These are phyloP conservation scores for Nemania sp. DNA, from an alignment of 2,329 filamentous ascomycete species.

Conservation along the genomic window DNA sequence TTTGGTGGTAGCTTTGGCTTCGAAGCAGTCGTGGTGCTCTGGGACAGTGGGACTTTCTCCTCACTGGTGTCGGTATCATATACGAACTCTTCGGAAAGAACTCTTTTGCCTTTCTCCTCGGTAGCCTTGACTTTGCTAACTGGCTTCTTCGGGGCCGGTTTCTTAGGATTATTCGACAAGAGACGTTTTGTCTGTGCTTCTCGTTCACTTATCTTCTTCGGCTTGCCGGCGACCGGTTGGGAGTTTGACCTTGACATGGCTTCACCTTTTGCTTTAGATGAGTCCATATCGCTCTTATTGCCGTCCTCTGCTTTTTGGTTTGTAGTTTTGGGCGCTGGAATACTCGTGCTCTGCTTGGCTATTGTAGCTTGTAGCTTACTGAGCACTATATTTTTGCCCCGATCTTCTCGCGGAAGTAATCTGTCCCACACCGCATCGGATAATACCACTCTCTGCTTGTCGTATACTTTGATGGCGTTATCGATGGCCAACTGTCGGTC, in stretches of 20 bases:
- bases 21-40: constrained; percentile 48
- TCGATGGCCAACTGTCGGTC: constrained; percentile 71
- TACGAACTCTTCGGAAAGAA: constrained; percentile 68
- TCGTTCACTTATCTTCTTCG: constrained; percentile 68
- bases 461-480: constrained; percentile 69
- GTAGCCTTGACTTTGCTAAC: constrained; percentile 58
- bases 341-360: constrained; percentile 64
- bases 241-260: constrained; percentile 64
- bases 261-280: constrained; percentile 56
- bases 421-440: constrained; percentile 71
- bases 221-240: constrained; percentile 62
- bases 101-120: constrained; percentile 57
- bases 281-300: constrained; percentile 57
- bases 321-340: constrained; percentile 62
- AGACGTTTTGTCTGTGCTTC: constrained; percentile 69
- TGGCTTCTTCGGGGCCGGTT: constrained; percentile 57
- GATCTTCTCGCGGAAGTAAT: constrained; percentile 68
- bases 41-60: constrained; percentile 60
- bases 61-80: constrained; percentile 67
- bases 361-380: constrained; percentile 72
- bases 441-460: constrained; percentile 67
- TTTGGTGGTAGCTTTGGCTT: constrained; percentile 51
- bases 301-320: constrained; percentile 64
- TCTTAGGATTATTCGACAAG: constrained; percentile 58
- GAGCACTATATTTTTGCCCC: constrained; percentile 70